Conservation (phyloP, 441 rosid genomes). For the Melastoma candidum region DNA sequence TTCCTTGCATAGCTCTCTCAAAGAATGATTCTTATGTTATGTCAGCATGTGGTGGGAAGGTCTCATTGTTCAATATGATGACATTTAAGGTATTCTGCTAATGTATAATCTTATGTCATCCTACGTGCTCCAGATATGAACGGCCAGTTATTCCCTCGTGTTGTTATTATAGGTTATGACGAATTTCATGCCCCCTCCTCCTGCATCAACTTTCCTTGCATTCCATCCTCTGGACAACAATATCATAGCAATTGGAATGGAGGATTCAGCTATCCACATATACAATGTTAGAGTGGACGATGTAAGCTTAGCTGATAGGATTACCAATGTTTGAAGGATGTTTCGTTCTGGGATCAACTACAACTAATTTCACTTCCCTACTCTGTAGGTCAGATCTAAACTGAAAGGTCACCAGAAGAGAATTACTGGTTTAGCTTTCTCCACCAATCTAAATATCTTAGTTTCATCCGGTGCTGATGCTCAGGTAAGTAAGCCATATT, state of each 20-base stretch:
- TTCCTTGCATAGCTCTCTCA: conserved; percentile 60
- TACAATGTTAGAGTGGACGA: conserved; percentile 86
- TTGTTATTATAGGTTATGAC: conserved; percentile 53
- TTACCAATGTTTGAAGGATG: neutral
- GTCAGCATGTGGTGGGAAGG: conserved; percentile 78
- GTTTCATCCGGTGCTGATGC: conserved; percentile 86
- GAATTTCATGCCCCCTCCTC: conserved; percentile 79
- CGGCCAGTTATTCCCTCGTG: neutral
- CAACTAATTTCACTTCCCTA: neutral
- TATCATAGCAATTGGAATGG: conserved; percentile 85
- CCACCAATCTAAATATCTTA: conserved; percentile 43
- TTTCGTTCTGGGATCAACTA: neutral
- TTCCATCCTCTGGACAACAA: conserved; percentile 87
- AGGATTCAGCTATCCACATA: conserved; percentile 71
- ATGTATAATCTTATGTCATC: conserved; percentile 1
- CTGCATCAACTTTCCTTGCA: conserved; percentile 72
- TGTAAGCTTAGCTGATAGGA: conserved; percentile 27
- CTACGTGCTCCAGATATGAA: conserved; percentile 7
- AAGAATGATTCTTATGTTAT: conserved; percentile 75
- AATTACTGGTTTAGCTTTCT: conserved; percentile 74
- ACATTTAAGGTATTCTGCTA: conserved; percentile 46
- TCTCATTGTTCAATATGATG: conserved; percentile 72
- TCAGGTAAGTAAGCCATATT: conserved; percentile 32
- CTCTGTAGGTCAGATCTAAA: conserved; percentile 57
- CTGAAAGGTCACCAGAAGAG: conserved; percentile 74